phyloP scores from a whole-genome alignment of 805 yeast species.

The Candida morakotiae region DNA sequence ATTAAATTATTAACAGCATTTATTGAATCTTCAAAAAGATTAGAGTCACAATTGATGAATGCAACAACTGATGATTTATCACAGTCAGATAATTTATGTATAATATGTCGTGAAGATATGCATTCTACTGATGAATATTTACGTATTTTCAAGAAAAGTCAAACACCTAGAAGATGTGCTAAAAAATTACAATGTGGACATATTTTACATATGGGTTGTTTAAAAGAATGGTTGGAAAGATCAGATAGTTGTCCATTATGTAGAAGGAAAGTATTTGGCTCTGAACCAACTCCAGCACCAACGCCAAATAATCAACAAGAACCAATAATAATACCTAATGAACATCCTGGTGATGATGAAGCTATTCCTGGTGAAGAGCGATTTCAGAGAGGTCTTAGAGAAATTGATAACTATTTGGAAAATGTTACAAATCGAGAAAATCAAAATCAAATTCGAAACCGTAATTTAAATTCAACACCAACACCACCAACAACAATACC shows the following conservation, averaged over 20 bases:
- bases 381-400: neutral
- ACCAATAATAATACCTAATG: neutral
- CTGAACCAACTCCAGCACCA: neutral
- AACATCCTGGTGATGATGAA: conserved; percentile 1
- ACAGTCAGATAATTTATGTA: conserved; percentile 62
- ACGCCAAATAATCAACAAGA: neutral
- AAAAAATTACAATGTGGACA: conserved; percentile 83
- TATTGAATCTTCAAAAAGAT: conserved; percentile 53
- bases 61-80: conserved; percentile 61
- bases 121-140: conserved; percentile 38
- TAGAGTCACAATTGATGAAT: conserved; percentile 59
- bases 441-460: neutral
- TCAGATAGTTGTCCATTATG: conserved; percentile 94
- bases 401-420: neutral
- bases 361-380: conserved; percentile 1
- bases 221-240: conserved; percentile 89
- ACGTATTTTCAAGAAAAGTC: conserved; percentile 12
- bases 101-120: conserved; percentile 92
- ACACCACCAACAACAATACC: neutral
- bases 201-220: conserved; percentile 82
- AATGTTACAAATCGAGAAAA: too few relatives aligned
- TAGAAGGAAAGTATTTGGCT: conserved; percentile 55
- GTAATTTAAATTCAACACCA: neutral
- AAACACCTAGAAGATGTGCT: conserved; percentile 47
- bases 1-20: conserved; percentile 44